phyloP scores from a whole-genome alignment of 2,329 filamentous ascomycete genomes.

The Seiridium unicorne region DNA sequence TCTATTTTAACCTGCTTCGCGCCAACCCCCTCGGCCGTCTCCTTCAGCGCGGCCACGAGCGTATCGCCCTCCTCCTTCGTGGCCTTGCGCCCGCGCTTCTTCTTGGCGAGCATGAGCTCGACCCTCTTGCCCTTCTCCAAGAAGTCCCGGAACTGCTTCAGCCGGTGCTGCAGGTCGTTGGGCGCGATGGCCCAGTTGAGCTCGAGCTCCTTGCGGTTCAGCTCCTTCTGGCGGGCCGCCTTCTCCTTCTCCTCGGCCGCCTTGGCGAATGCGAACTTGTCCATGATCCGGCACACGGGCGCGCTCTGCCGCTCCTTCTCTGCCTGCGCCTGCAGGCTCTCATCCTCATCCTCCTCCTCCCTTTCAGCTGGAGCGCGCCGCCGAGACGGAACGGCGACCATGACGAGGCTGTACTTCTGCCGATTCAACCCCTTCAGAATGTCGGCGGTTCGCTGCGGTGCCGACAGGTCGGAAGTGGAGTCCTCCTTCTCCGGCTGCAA shows the following conservation, averaged over 20 bases:
- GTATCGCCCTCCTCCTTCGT: conserved; percentile 58
- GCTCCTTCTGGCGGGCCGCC: conserved; percentile 40
- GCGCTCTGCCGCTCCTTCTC: conserved; percentile 6
- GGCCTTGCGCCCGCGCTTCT: conserved; percentile 60
- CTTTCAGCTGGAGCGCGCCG: background rate
- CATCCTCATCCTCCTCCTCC: conserved; percentile 10
- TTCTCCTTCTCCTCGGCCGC: conserved; percentile 39
- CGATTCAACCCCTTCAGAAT: conserved; percentile 19
- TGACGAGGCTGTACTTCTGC: conserved; percentile 18
- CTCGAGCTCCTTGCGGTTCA: conserved; percentile 73
- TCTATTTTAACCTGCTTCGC: conserved; percentile 37
- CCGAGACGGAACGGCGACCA: conserved; percentile 24
- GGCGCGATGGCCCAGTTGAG: conserved; percentile 82
- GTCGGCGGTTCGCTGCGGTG: conserved; percentile 17
- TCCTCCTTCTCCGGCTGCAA: background rate
- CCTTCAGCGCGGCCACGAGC: conserved; percentile 51
- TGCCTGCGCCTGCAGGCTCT: conserved; percentile 35
- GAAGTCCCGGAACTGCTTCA: conserved; percentile 68
- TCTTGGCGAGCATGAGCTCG: conserved; percentile 69
- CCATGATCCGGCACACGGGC: conserved; percentile 66
- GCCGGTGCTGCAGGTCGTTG: conserved; percentile 71
- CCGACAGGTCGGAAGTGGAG: conserved; percentile 10
- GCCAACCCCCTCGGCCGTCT: conserved; percentile 21
- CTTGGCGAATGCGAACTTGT: conserved; percentile 44
- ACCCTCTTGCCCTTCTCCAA: conserved; percentile 73